Evolutionary conservation across 2,329 filamentous ascomycete genomes (phyloP).

Genomic region (Aspergillus sp.): DNA sequence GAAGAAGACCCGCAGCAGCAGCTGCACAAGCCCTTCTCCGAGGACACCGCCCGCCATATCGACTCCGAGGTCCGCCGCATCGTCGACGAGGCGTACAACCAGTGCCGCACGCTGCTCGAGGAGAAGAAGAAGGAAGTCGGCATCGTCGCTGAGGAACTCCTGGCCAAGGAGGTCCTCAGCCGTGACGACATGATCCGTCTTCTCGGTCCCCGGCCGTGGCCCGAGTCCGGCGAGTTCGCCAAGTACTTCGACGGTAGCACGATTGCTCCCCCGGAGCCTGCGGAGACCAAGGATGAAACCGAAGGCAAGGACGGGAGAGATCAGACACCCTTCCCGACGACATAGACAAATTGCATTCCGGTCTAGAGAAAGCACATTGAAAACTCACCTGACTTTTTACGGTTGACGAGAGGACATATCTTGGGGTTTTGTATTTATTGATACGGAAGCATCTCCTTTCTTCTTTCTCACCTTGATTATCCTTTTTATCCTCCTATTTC

Average conservation of each 20-base stretch:
- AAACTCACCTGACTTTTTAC: not conserved
- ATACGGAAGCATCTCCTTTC: conserved; percentile 26
- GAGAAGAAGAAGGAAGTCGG: conserved; percentile 88
- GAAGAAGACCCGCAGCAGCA: conserved; percentile 71
- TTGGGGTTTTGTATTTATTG: conserved; percentile 27
- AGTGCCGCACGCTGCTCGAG: conserved; percentile 78
- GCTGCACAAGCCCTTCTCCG: conserved; percentile 91
- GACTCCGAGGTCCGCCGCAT: conserved; percentile 89
- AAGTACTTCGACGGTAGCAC: conserved; percentile 77
- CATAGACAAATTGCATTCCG: conserved; percentile 13
- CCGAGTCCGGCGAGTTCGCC: conserved; percentile 81
- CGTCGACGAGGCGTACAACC: conserved; percentile 86
- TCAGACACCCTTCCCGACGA: conserved; percentile 28
- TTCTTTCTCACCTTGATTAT: conserved; percentile 9
- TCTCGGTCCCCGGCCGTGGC: conserved; percentile 78
- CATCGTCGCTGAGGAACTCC: conserved; percentile 85
- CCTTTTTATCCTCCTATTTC: conserved; percentile 14
- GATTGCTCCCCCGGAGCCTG: conserved; percentile 50
- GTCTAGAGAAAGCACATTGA: not conserved
- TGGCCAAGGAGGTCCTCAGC: conserved; percentile 85
- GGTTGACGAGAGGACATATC: conserved; percentile 13
- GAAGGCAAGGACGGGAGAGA: conserved; percentile 38
- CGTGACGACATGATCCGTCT: conserved; percentile 90
- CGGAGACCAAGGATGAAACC: conserved; percentile 41
- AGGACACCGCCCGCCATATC: conserved; percentile 88